Percentiles rank a stretch among this genome's conserved stretches.
Conservation (phyloP, 192 early-diverging fungal species). For the Neocallimastix lanati region DNA sequence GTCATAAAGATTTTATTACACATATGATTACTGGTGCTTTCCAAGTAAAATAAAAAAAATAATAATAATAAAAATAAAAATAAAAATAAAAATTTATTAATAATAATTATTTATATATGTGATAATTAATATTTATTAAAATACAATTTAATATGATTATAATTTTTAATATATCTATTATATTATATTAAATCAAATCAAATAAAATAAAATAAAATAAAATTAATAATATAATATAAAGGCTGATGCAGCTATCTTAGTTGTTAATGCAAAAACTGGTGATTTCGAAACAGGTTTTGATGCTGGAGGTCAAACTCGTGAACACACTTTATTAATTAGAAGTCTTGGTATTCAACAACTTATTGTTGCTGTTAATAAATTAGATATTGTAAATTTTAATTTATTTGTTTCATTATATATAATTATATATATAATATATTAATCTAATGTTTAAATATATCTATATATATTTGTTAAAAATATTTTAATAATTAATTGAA, state of each 20-base stretch:
- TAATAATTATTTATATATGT: too few relatives aligned
- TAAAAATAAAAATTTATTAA: too few relatives aligned
- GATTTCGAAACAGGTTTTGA: slow-evolving; percentile 95
- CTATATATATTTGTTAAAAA: too few relatives aligned
- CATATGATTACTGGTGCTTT: slow-evolving; percentile 94
- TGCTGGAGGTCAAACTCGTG: slow-evolving; percentile 82
- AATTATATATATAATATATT: too few relatives aligned
- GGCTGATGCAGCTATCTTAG: slow-evolving; percentile 88
- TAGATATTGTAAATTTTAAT: slow-evolving; percentile 52
- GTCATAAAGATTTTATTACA: slow-evolving; percentile 97
- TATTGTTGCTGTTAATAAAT: slow-evolving; percentile 87
- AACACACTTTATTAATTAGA: slow-evolving; percentile 81
- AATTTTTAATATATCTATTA: too few relatives aligned
- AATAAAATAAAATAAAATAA: too few relatives aligned
- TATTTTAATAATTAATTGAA: too few relatives aligned
- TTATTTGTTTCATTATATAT: too few relatives aligned
- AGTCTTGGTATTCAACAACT: slow-evolving; percentile 84
- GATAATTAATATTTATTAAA: too few relatives aligned
- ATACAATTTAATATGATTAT: too few relatives aligned
- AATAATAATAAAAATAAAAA: too few relatives aligned
- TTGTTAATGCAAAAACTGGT: slow-evolving; percentile 70
- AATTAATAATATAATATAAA: slow-evolving; percentile 5
- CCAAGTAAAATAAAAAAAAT: slow-evolving; percentile 38
- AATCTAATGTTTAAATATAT: too few relatives aligned
- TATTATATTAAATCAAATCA: not conserved